Evolutionary conservation across 176 grass and related monocot genomes (phyloP).

Genomic region (Areca catechu): DNA sequence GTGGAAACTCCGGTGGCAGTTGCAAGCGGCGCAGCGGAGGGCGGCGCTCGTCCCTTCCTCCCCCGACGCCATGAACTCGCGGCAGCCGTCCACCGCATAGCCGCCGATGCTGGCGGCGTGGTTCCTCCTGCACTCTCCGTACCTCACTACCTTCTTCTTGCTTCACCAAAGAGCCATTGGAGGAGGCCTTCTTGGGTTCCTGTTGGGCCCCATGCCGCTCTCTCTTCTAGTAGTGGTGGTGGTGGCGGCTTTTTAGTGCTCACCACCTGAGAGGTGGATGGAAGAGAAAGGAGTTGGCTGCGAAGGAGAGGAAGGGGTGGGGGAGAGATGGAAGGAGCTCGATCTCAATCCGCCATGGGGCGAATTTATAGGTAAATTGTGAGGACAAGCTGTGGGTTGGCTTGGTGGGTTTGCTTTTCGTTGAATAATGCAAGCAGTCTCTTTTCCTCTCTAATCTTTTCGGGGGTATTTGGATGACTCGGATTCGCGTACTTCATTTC

Average conservation of each 20-base stretch:
- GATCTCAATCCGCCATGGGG: neutral
- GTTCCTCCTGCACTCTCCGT: conserved; percentile 1
- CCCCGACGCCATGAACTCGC: neutral
- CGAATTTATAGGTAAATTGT: neutral
- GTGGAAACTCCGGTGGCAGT: conserved; percentile 75
- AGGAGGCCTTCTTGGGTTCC: no score
- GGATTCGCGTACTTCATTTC: no score
- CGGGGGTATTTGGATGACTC: no score
- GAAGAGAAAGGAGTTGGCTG: no score
- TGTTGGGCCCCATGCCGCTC: no score
- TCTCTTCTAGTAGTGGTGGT: no score
- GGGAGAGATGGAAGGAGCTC: neutral
- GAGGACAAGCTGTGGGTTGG: neutral
- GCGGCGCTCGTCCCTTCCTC: conserved; percentile 1
- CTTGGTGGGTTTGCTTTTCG: neutral
- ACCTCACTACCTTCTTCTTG: neutral
- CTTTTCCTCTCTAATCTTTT: no score
- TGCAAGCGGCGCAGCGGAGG: neutral
- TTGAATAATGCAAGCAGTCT: neutral
- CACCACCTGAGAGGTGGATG: no score
- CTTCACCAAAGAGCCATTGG: neutral
- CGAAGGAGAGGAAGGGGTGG: neutral
- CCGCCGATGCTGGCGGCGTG: neutral
- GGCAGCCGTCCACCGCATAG: conserved; percentile 5
- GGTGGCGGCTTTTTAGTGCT: no score